phyloP scores from a whole-genome alignment of 371 early-diverging fungal genomes.

The Rhizopus arrhizus region DNA sequence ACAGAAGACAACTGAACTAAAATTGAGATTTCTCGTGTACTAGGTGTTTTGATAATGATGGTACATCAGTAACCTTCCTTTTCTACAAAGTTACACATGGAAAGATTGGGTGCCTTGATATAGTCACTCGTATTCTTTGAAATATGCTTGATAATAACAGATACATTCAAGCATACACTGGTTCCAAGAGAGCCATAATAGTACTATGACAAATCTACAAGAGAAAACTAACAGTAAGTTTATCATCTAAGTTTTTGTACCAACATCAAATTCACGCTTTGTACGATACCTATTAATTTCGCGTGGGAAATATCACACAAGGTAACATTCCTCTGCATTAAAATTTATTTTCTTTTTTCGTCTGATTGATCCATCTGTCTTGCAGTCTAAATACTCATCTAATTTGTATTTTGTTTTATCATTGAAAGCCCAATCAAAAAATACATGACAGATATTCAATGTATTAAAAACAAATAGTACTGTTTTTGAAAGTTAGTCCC shows the following conservation, averaged over 20 bases:
- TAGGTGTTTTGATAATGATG: constrained; percentile 62
- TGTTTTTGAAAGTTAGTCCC: too few relatives aligned
- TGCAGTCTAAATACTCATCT: constrained; percentile 29
- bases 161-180: constrained; percentile 56
- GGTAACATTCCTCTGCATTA: constrained; percentile 26
- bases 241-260: constrained; percentile 54
- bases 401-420: constrained; percentile 21
- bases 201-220: constrained; percentile 68
- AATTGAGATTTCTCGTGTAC: constrained; percentile 65
- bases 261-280: constrained; percentile 84
- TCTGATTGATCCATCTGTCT: neutral
- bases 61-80: constrained; percentile 71
- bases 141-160: constrained; percentile 53
- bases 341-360: neutral
- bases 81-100: constrained; percentile 59
- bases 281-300: constrained; percentile 67
- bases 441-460: too few relatives aligned
- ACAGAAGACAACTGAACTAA: constrained; percentile 58
- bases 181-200: constrained; percentile 51
- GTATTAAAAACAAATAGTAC: too few relatives aligned
- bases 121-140: constrained; percentile 55
- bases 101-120: constrained; percentile 43
- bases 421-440: constrained; percentile 5
- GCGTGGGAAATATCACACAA: constrained; percentile 63
- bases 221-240: constrained; percentile 70